Base-by-base conservation (phyloP, 139 green algal genomes). In the Chlorella sp. region DNA sequence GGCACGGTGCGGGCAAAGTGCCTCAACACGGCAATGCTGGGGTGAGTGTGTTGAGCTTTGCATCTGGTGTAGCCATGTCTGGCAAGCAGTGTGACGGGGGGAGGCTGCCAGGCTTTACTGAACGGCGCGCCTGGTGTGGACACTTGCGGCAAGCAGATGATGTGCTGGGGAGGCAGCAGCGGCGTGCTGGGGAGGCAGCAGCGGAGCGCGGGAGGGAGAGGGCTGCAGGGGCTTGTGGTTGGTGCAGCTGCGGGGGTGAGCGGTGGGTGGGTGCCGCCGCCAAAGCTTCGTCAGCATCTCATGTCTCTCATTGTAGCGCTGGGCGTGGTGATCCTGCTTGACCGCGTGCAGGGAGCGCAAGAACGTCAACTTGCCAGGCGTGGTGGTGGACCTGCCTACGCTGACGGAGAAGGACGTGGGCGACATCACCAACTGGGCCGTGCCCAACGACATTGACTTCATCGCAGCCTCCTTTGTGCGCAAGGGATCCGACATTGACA, bases 391-490 rank as follows among this genome's bases (percentile, higher is more conserved):
- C 82, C 83, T 99, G 63, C 95, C 95, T 42, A 98, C 93, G 1
- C 79, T 98, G 75, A 99, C 95, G 0, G 88, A 93, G 27, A 98
- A 98, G 87, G 95, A 99, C 76, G 80, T 94, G 55, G 82, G 93
- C 1, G 95, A 99, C 78, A 84, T 99, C 10, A 71, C 92, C 5
- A 82, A 96, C 60, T 99, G 94, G 95, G 95, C 92, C 61, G 78
- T 99, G 32, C 90, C 91, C 76, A 98, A 98, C 79, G 88, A 97
- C 67, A 95, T 99, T 31, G 95, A 99, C 86, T 95, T 99, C 80
- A 94, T 99, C 75, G 94, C 95, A 30, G 95, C 97, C 1, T 98
- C 94, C 5, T 99, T 99, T 80, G 95, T 99, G 75, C 88, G 94
- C 67, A 98, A 98, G 86, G 95, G 90, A 60, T 78, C 60, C 1